Evolutionary conservation across 257 asterid species (phyloP), one percentile per base, ranked within the genome.

Genomic region (Capsicum pubescens): DNA sequence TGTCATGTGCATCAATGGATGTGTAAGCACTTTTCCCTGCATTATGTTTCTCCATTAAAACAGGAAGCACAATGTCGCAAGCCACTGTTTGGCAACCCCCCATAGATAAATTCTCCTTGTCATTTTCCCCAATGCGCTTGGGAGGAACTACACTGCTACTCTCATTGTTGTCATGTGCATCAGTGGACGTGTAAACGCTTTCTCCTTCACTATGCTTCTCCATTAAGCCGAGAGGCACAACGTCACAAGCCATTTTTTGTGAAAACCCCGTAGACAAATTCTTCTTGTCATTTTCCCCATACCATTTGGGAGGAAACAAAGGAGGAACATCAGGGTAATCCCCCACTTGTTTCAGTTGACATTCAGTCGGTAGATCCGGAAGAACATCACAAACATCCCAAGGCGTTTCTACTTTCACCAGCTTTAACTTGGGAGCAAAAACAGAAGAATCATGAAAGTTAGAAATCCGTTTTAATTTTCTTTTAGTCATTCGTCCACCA

Each of bases 231-330:
- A 32, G 55, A 42, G 77, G n/a, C 52, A 69, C 77, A 69, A 39
- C 0, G 77, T 69, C 54, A 16, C 54, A 36, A 42, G 48, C 77
- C 77, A 69, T 16, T 69, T 26, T 69, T 69, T 42, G 77, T 15
- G 54, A 69, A 69, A 69, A 13, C 14, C 55, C 54, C 10, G 8
- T 69, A 69, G 54, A 69, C 55, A 69, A 15, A 42, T 0, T 69
- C 21, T 42, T 39, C 77, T 69, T 69, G 55, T 39, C 77, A 69
- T 16, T 39, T 69, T 7, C 7, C 36, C 7, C 9, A 32, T 57
- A 36, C 39, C 8, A 5, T 56, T 70, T 83, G 39, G 77, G 69
- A 17, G 59, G 17, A 55, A 55, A 85, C 54, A 84, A 88, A 17
- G 82, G 84, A 21, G 85, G 83, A 14, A 61, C 83, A 44, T 44